A percentile compares a stretch with the other conserved stretches of the same genome.
phyloP scores from a whole-genome alignment of 805 yeast species.

The Spathaspora gorwiae region DNA sequence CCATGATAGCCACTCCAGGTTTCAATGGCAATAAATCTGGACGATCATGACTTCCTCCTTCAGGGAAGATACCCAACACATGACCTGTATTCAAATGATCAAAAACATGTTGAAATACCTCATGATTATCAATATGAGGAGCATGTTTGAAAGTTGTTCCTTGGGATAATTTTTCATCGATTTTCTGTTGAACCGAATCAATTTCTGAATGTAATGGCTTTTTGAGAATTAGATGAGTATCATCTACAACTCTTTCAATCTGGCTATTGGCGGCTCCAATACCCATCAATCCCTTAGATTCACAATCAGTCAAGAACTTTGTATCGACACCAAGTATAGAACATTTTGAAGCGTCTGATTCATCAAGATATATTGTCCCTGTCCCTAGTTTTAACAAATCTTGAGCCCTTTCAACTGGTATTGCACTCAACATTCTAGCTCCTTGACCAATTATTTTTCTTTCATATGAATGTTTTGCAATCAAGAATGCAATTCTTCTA shows the following conservation, averaged over 20 bases:
- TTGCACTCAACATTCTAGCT: slow-evolving; percentile 30
- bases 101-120: slow-evolving; percentile 34
- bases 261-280: slow-evolving; percentile 31
- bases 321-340: slow-evolving; percentile 30
- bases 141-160: slow-evolving; percentile 34
- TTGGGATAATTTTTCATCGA: slow-evolving; percentile 13
- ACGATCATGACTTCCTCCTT: slow-evolving; percentile 42
- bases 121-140: slow-evolving; percentile 36
- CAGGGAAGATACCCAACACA: slow-evolving; percentile 40
- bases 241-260: slow-evolving; percentile 26
- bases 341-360: slow-evolving; percentile 9
- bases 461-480: slow-evolving; percentile 35
- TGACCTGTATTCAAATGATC: slow-evolving; percentile 29
- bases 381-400: slow-evolving; percentile 26
- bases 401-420: slow-evolving; percentile 42
- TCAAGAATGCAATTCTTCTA: slow-evolving; percentile 31
- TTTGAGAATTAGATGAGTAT: slow-evolving; percentile 21
- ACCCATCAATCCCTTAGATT: slow-evolving; percentile 33
- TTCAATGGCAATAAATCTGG: slow-evolving; percentile 39
- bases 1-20: slow-evolving; percentile 45
- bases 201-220: slow-evolving; percentile 18
- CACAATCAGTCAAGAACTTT: slow-evolving; percentile 27
- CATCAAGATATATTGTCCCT: slow-evolving; percentile 25
- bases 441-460: slow-evolving; percentile 26
- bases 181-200: slow-evolving; percentile 7